phyloP scores from a whole-genome alignment of 139 green algal genomes.

The Ettlia oleoabundans region DNA sequence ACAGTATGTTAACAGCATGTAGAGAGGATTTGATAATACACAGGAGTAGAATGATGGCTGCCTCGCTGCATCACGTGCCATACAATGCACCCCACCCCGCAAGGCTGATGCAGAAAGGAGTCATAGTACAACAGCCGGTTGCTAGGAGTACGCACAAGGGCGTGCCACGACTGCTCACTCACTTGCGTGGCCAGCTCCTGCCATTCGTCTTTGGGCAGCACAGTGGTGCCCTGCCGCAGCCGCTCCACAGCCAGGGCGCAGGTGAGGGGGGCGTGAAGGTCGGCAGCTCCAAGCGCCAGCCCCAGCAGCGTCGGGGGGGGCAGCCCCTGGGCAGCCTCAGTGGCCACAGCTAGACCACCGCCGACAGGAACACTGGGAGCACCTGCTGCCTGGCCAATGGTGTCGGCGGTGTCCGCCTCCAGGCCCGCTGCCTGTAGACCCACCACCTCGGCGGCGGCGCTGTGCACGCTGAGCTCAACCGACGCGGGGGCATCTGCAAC shows the following conservation, averaged over 20 bases:
- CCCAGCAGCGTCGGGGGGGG: neutral
- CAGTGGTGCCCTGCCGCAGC: neutral
- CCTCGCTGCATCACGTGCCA: no score
- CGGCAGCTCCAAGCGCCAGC: constrained; percentile 3
- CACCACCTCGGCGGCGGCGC: neutral
- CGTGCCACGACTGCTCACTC: neutral
- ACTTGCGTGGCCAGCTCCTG: constrained; percentile 25
- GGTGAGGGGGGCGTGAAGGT: neutral
- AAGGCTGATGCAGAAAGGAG: no score
- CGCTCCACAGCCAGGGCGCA: constrained; percentile 26
- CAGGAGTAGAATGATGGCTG: no score
- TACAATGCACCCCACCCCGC: no score
- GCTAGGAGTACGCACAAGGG: neutral
- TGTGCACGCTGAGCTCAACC: neutral
- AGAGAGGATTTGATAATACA: no score
- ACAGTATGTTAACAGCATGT: no score
- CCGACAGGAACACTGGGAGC: no score
- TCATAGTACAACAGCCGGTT: no score
- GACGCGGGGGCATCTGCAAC: no score
- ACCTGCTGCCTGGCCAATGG: no score
- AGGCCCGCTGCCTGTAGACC: neutral
- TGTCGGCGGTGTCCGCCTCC: neutral
- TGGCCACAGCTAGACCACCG: neutral
- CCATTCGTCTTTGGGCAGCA: constrained; percentile 32
- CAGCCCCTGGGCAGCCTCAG: constrained; percentile 12